Evolutionary conservation across 75 land plant species (phyloP).

Genomic region (Pseudotsuga menziesii): DNA sequence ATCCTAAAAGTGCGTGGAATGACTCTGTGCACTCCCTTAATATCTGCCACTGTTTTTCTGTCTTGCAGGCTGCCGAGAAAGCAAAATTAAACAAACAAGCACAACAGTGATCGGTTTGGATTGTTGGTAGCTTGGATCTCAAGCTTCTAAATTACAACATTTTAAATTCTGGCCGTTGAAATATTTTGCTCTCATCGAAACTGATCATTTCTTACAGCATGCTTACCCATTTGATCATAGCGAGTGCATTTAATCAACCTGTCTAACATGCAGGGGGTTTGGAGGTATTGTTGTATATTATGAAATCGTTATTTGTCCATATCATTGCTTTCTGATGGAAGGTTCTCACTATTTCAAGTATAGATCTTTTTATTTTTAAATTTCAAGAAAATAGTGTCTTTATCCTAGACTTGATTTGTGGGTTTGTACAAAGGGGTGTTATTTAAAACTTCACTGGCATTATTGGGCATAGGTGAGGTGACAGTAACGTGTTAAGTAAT

Average conservation of each 20-base stretch:
- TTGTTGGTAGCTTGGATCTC: neutral
- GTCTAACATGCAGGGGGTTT: neutral
- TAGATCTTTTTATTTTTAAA: neutral
- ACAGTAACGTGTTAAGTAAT: too few relatives aligned
- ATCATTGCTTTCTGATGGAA: neutral
- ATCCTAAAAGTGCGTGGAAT: neutral
- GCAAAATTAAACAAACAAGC: conserved; percentile 6
- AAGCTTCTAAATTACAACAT: neutral
- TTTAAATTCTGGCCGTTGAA: neutral
- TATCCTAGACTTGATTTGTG: too few relatives aligned
- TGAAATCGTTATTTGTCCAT: neutral
- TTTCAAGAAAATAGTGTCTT: neutral
- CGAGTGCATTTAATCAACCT: neutral
- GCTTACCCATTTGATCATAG: neutral
- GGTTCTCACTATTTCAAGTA: neutral
- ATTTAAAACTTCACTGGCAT: too few relatives aligned
- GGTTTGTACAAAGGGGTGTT: too few relatives aligned
- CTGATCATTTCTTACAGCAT: neutral
- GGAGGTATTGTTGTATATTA: neutral
- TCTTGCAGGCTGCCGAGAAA: conserved; percentile 11
- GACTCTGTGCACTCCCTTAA: neutral
- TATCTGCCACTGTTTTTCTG: neutral
- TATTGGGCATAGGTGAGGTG: too few relatives aligned
- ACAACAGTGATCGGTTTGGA: neutral
- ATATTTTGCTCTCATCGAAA: neutral